Base-by-base conservation (phyloP, 805 yeast species). In the Sugiyamaella valdiviana region DNA sequence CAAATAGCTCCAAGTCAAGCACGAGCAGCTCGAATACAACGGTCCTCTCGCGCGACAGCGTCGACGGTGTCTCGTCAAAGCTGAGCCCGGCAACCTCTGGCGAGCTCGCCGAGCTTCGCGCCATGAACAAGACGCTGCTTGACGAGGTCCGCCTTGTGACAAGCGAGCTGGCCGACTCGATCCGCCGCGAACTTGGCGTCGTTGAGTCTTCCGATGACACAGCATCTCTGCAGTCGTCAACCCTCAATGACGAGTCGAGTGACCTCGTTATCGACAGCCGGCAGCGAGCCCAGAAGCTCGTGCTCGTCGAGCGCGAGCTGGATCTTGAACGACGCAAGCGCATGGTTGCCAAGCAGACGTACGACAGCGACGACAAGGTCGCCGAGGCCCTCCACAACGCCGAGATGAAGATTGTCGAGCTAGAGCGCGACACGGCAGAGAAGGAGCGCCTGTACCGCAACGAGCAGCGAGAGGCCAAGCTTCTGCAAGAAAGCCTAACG, bases 161-260 rank as follows among this genome's bases (percentile, higher is more conserved):
- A 2, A 52, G 60, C 20, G 71, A 67, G 50, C 61, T 67, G 20
- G 68, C 68, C 10, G 71, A 67, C 49, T 52, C 68, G 3, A 53
- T 63, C 15, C 64, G 69, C 17, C 64, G 71, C 6, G 71, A 67
- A 51, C 60, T 61, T 24, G 57, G 56, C 6, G 56, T 66, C 5
- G 39, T 29, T 17, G 48, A 40, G 10, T 36, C 32, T 6, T 16
- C 22, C 5, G 40, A 39, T n/a, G 36, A 39, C n/a, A 17, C 15
- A 5, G 39, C 24, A 10, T 39, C 42, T 17, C 24, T 39, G 3
- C 10, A n/a, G 21, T 21, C 43, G 20, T 16, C 22, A 15, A 44
- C 36, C n/a, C 32, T 38, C 15, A 26, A 19, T 3, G 42, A 44
- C 12, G 41, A 37, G 4, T 39, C 36, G 3, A 39, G 39, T 14